phyloP scores from a whole-genome alignment of 805 yeast genomes.

The Ogataea wickerhamii region DNA sequence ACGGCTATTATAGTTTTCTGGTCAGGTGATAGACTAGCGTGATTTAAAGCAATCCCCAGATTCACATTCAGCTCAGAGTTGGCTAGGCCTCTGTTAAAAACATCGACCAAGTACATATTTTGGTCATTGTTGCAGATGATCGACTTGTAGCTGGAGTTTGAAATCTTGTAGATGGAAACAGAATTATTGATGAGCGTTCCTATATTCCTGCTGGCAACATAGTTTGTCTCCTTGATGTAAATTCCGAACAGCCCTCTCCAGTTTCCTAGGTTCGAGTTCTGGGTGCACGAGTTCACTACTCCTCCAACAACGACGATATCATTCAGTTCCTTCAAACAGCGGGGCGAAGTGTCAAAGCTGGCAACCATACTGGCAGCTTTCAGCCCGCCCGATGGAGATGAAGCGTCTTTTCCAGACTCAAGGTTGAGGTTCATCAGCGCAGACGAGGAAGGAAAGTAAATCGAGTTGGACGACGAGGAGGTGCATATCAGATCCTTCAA shows the following conservation, averaged over 20 bases:
- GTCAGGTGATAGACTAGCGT: conserved; percentile 67
- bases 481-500: conserved; percentile 68
- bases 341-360: conserved; percentile 62
- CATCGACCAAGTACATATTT: conserved; percentile 60
- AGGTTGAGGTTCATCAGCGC: conserved; percentile 34
- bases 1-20: conserved; percentile 56
- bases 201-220: conserved; percentile 48
- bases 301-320: conserved; percentile 52
- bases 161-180: conserved; percentile 49
- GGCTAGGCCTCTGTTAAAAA: conserved; percentile 43
- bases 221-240: conserved; percentile 47
- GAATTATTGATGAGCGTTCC: conserved; percentile 86
- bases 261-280: conserved; percentile 24
- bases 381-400: conserved; percentile 28
- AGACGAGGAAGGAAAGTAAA: conserved; percentile 59
- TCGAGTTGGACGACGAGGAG: conserved; percentile 40
- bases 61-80: conserved; percentile 32
- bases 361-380: conserved; percentile 31
- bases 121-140: conserved; percentile 84
- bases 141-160: conserved; percentile 48
- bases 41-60: conserved; percentile 68
- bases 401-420: conserved; percentile 3
- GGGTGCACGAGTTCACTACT: conserved; percentile 27
- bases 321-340: conserved; percentile 62
- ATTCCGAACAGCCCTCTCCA: conserved; percentile 66